phyloP scores from a whole-genome alignment of 257 asterid species.

The Solanum etuberosum region DNA sequence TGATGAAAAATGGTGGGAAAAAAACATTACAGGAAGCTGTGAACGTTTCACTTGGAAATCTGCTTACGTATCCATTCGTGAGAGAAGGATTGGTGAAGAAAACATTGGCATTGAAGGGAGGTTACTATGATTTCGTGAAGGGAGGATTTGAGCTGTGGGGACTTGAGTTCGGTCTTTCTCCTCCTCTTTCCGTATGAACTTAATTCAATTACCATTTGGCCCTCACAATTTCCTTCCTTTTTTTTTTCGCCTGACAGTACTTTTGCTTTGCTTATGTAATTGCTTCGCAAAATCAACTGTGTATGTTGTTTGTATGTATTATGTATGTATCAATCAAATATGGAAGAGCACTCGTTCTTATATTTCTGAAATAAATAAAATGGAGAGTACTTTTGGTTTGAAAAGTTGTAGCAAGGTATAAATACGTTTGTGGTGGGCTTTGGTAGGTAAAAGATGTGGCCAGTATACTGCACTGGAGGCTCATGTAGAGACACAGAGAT shows the following conservation, averaged over 20 bases:
- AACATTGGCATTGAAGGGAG: conserved; percentile 84
- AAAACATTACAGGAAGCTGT: conserved; percentile 72
- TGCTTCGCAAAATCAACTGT: neutral
- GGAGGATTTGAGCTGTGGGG: conserved; percentile 95
- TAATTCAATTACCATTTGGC: neutral
- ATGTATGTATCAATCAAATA: neutral
- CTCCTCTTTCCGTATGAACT: conserved; percentile 75
- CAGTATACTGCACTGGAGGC: conserved; percentile 66
- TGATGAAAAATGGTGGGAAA: neutral
- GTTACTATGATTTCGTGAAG: conserved; percentile 65
- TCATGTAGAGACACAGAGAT: conserved; percentile 30
- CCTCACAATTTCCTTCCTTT: neutral
- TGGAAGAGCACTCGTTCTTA: neutral
- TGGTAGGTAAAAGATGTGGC: conserved; percentile 66
- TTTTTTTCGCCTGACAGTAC: neutral
- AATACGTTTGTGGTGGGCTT: conserved; percentile 18
- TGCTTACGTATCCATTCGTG: conserved; percentile 80
- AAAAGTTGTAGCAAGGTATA: neutral
- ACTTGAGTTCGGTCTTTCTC: conserved; percentile 66
- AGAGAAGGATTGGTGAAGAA: conserved; percentile 79
- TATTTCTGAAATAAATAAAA: neutral
- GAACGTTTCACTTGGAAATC: conserved; percentile 84
- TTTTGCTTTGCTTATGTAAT: neutral
- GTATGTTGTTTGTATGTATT: neutral
- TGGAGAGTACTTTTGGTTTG: neutral